phyloP scores from a whole-genome alignment of 306 rosid genomes.

The Luffa acutangula region DNA sequence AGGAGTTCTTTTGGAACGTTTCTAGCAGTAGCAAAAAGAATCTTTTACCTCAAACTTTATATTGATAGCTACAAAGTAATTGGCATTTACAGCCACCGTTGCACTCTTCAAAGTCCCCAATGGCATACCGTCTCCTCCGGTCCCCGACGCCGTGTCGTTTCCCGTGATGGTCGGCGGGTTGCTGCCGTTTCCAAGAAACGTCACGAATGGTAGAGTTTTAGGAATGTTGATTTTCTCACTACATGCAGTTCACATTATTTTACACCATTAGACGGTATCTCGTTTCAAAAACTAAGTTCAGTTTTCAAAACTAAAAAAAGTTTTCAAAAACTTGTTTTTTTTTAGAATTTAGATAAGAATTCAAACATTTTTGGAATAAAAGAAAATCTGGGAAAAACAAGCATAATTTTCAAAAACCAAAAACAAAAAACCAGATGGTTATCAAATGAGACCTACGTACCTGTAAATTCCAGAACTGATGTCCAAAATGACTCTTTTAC shows the following conservation, averaged over 20 bases:
- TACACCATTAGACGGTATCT: not conserved
- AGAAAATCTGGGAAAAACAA: no score
- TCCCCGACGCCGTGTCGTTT: slow-evolving; percentile 46
- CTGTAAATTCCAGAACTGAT: slow-evolving; percentile 53
- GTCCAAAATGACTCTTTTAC: slow-evolving; percentile 30
- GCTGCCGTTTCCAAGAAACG: slow-evolving; percentile 35
- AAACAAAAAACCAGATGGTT: no score
- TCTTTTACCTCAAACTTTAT: slow-evolving; percentile 55
- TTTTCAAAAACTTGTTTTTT: no score
- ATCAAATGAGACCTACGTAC: slow-evolving; percentile 7
- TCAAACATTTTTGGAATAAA: no score
- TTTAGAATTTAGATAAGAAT: no score
- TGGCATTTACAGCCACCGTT: slow-evolving; percentile 56
- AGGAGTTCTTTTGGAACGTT: not conserved
- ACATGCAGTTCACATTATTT: not conserved
- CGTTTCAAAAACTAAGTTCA: no score
- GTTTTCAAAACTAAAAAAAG: no score
- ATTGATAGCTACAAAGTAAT: slow-evolving; percentile 52
- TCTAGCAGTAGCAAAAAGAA: not conserved
- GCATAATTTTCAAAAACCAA: no score
- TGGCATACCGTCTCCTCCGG: slow-evolving; percentile 25
- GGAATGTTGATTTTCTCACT: slow-evolving; percentile 60
- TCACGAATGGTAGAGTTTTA: slow-evolving; percentile 30
- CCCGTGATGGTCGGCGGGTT: slow-evolving; percentile 51
- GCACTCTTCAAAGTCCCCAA: slow-evolving; percentile 52